A percentile compares a stretch with the other conserved stretches of the same genome.
Evolutionary conservation across 306 rosid species (phyloP).

Genomic region (Cajanus cajan): DNA sequence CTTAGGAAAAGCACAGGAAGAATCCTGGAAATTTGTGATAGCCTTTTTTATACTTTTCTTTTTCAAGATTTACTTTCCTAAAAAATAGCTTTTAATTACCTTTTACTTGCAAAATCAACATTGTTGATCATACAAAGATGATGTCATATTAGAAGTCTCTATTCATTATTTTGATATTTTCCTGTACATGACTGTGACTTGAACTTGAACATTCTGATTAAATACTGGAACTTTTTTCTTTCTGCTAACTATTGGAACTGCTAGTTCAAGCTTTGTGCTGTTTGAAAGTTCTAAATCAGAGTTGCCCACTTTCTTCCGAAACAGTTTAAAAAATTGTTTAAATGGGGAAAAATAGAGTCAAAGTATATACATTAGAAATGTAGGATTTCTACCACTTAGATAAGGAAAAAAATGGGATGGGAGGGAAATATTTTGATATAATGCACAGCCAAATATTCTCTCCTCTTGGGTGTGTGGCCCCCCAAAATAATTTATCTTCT

Average conservation of each 20-base stretch:
- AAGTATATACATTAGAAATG: not conserved
- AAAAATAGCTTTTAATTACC: not conserved
- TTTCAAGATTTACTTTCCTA: not conserved
- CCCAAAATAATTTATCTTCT: not conserved
- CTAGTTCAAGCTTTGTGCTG: not conserved
- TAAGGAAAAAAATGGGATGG: not conserved
- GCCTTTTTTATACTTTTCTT: not conserved
- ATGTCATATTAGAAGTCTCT: not conserved
- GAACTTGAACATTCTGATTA: not conserved
- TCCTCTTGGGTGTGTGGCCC: not conserved
- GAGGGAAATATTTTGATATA: not conserved
- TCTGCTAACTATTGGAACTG: not conserved
- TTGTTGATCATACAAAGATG: slow-evolving; percentile 11
- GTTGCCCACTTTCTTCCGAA: not conserved
- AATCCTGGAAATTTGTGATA: slow-evolving; percentile 18
- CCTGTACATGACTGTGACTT: not conserved
- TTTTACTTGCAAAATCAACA: not conserved
- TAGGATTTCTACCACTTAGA: not conserved
- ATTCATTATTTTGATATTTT: not conserved
- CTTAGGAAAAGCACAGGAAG: slow-evolving; percentile 7
- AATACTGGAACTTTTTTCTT: not conserved
- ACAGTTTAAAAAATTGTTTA: not conserved
- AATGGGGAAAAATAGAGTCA: not conserved
- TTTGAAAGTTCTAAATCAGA: not conserved
- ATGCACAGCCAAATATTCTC: not conserved